Conservation (phyloP, 768 basidiomycete species). For the Tubosaeta sp. region DNA sequence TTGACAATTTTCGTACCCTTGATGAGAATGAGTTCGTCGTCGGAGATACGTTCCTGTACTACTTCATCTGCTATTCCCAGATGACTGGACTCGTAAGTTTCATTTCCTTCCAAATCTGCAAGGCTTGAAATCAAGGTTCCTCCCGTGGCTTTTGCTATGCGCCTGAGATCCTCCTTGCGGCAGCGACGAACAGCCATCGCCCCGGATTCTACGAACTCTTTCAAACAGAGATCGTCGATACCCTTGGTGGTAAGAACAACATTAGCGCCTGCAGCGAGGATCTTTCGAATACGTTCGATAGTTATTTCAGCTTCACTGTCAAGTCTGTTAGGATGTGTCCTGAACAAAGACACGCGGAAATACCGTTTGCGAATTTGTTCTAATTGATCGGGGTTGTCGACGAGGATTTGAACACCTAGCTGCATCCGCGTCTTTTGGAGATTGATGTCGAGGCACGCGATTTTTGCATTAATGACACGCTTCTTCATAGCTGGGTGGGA, state of each 20-base stretch:
- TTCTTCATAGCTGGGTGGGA: conserved; percentile 86
- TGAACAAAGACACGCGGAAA: conserved; percentile 14
- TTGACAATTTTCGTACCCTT: conserved; percentile 97
- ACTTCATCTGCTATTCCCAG: conserved; percentile 96
- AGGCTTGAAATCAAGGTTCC: conserved; percentile 89
- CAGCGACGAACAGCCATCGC: conserved; percentile 98
- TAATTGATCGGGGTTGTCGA: conserved; percentile 93
- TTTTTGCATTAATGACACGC: conserved; percentile 88
- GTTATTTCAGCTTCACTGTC: conserved; percentile 92
- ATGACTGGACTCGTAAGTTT: conserved; percentile 90
- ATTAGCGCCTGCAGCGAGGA: conserved; percentile 92
- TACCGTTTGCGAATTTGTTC: conserved; percentile 95
- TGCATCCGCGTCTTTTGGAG: conserved; percentile 97
- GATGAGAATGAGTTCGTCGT: conserved; percentile 95
- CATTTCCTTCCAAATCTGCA: conserved; percentile 96
- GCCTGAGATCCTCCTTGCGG: conserved; percentile 93
- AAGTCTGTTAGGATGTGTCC: conserved; percentile 8
- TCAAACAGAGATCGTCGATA: conserved; percentile 95
- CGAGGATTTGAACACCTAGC: conserved; percentile 93
- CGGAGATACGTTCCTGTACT: conserved; percentile 94
- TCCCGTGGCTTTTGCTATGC: conserved; percentile 96
- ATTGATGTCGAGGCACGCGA: conserved; percentile 98
- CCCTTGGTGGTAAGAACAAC: conserved; percentile 97
- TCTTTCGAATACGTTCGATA: conserved; percentile 92
- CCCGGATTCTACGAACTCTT: conserved; percentile 98